Base-by-base conservation (phyloP, 2,329 filamentous ascomycete species). In the Apiospora arundinis region DNA sequence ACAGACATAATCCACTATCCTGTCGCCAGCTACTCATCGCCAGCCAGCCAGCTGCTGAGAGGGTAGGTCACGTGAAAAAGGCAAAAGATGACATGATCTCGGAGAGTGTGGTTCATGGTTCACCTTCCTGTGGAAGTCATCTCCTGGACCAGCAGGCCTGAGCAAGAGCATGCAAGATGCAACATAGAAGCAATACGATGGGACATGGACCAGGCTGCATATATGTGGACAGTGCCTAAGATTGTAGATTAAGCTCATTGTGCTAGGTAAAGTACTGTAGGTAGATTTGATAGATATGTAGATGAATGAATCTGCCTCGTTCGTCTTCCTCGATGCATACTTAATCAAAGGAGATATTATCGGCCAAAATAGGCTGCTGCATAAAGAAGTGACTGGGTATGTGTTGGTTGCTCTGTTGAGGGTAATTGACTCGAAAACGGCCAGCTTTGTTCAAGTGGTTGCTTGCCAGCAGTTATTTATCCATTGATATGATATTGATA, bases 381-480 rank as follows among this genome's bases (percentile, higher is more conserved):
- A 40, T 40, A 63, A 63, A 63, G 56, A 40, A 63, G 52, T 32
- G 28, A 60, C 52, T 28, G 14, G 52, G 28, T 11, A 9, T 25
- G 28, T 32, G 28, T 60, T 60, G 52, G 52, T 21, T 60, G 28
- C 52, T 32, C 25, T 60, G 16, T 63, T 63, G 32, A 40, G 32
- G 6, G 56, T 18, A 7, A 32, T 63, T 63, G 56, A 63, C 56
- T 63, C 56, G 56, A 40, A 63, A 63, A 32, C 56, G 56, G 56
- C 56, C 56, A 63, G 56, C 56, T 63, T 63, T 63, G 56, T 37
- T 40, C 56, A 40, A 21, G 32, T 60, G 21, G 56, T 63, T 63
- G 32, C 42, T 45, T 45, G 12, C 42, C 42, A 45, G 42, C 42
- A 32, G 32, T 45, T 18, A 12, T 12, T 44, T 12, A 16, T 5